These are phyloP conservation scores for Talaromyces atroroseus DNA, from an alignment of 2,329 filamentous ascomycete genomes.

Conservation along the genomic window DNA sequence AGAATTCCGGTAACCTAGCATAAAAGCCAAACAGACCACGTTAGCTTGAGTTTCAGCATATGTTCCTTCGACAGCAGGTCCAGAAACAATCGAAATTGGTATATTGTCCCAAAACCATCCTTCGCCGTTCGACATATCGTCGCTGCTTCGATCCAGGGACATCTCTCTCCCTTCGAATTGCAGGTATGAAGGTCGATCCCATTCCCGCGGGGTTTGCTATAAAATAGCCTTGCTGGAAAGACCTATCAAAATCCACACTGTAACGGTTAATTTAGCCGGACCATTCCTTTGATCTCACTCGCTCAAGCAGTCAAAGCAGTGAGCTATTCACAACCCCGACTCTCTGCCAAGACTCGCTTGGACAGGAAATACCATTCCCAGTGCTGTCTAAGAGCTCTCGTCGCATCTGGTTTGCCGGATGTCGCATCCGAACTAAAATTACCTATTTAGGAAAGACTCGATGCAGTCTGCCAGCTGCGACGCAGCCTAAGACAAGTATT, in stretches of 20 bases:
- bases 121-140: background rate
- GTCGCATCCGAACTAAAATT: background rate
- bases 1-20: background rate
- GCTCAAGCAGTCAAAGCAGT: background rate
- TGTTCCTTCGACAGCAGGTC: background rate
- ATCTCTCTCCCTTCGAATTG: too few relatives aligned
- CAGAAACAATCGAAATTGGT: background rate
- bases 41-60: background rate
- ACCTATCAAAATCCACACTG: conserved; percentile 4
- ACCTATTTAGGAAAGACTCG: background rate
- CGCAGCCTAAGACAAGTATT: background rate
- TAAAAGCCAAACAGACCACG: background rate
- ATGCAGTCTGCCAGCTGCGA: background rate
- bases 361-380: background rate
- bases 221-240: background rate
- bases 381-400: background rate
- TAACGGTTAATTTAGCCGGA: conserved; percentile 3
- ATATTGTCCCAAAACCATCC: too few relatives aligned
- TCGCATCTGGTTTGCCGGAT: conserved; percentile 7
- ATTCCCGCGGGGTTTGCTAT: background rate
- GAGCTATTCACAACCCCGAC: background rate
- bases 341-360: background rate
- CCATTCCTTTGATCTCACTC: background rate
- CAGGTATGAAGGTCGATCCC: too few relatives aligned
- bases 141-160: background rate